phyloP scores from a whole-genome alignment of 169 alveolate genomes.

The Eimeria zaria region DNA sequence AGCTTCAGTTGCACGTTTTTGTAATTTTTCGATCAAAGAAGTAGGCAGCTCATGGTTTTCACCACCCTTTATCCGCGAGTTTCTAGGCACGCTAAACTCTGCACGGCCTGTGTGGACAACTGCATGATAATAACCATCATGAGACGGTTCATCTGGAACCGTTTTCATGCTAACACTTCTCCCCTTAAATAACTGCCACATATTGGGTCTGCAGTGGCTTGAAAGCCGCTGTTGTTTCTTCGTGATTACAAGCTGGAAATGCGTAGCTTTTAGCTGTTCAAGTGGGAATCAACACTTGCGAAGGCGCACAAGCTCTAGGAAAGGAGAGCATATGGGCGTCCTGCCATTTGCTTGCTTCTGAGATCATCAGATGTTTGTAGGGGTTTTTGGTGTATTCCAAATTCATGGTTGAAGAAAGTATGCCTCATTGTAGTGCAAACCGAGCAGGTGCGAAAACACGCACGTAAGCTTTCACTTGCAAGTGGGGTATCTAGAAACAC shows the following conservation, averaged over 20 bases:
- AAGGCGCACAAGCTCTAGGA: too few relatives aligned
- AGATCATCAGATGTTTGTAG: too few relatives aligned
- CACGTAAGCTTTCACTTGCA: neutral
- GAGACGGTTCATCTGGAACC: too few relatives aligned
- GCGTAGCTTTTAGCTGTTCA: neutral
- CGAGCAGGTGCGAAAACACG: neutral
- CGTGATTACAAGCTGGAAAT: neutral
- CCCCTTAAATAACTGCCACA: neutral
- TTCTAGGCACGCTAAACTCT: too few relatives aligned
- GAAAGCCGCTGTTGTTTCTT: neutral
- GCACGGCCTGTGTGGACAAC: too few relatives aligned
- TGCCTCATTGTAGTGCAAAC: neutral
- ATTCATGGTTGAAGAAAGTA: neutral
- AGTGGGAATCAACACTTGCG: neutral
- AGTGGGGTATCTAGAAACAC: neutral
- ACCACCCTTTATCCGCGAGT: too few relatives aligned
- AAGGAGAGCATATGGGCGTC: neutral
- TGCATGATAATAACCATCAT: too few relatives aligned
- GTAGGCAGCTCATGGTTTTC: too few relatives aligned
- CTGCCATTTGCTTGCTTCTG: neutral
- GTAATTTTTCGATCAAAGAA: too few relatives aligned
- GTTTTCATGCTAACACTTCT: too few relatives aligned
- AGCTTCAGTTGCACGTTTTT: too few relatives aligned
- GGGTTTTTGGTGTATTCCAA: too few relatives aligned
- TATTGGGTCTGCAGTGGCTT: neutral